Percentiles rank a stretch among this genome's conserved stretches.
Evolutionary conservation across 2,329 filamentous ascomycete genomes (phyloP).

Genomic region (Pleochaeta shiraiana): DNA sequence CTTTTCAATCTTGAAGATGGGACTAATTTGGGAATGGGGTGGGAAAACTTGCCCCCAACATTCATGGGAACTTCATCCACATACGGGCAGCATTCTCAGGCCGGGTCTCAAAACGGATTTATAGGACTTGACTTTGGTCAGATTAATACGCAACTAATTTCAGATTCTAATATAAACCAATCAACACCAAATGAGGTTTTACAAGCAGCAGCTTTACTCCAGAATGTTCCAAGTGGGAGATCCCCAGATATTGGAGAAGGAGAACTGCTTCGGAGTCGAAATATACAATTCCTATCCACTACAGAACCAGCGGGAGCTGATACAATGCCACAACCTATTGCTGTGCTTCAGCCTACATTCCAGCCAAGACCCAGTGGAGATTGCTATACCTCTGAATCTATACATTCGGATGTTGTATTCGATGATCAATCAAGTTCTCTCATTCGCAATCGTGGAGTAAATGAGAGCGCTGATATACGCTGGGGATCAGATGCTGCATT

Average conservation of each 20-base stretch:
- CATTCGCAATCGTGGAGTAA: slow-evolving; percentile 8
- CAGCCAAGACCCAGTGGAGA: slow-evolving; percentile 8
- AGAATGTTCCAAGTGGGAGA: slow-evolving; percentile 21
- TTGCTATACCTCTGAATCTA: slow-evolving; percentile 11
- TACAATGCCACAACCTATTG: slow-evolving; percentile 10
- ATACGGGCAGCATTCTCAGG: slow-evolving; percentile 27
- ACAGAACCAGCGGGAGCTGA: slow-evolving; percentile 10
- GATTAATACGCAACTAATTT: slow-evolving; percentile 10
- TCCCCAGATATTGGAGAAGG: slow-evolving; percentile 16
- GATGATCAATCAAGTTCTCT: slow-evolving; percentile 7
- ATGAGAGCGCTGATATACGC: slow-evolving; percentile 25
- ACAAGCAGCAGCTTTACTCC: slow-evolving; percentile 32
- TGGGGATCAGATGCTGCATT: slow-evolving; percentile 53
- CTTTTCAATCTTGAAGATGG: slow-evolving; percentile 27
- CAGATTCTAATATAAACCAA: slow-evolving; percentile 8
- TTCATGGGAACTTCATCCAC: slow-evolving; percentile 44
- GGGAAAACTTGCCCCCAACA: slow-evolving; percentile 37
- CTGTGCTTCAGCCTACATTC: slow-evolving; percentile 6
- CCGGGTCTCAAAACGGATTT: slow-evolving; percentile 8
- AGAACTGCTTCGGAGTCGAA: slow-evolving; percentile 9
- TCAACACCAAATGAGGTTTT: slow-evolving; percentile 30
- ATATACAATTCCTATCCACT: slow-evolving; percentile 6
- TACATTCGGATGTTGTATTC: slow-evolving; percentile 15
- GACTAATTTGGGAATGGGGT: slow-evolving; percentile 26
- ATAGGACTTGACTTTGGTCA: slow-evolving; percentile 10